These are phyloP conservation scores for Ettlia oleoabundans DNA, from an alignment of 139 green algal species.

Conservation along the genomic window DNA sequence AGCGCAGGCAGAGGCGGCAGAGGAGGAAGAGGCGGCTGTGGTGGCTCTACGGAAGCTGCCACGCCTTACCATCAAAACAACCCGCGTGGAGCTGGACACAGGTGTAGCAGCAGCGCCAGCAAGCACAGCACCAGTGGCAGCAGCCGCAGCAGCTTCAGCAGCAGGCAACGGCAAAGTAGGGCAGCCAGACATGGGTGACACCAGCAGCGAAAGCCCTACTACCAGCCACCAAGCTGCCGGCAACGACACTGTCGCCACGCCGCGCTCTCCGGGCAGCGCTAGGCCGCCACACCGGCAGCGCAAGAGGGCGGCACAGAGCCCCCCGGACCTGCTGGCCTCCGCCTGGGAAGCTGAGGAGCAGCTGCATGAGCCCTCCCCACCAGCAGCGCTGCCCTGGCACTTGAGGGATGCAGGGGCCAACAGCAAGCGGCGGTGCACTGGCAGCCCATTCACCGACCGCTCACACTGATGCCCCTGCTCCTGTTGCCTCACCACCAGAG, in stretches of 20 bases:
- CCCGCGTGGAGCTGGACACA: not conserved
- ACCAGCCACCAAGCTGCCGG: too few species aligned
- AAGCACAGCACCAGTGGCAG: not conserved
- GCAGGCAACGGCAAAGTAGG: not conserved
- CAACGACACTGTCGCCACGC: slow-evolving; percentile 3
- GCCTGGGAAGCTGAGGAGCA: not conserved
- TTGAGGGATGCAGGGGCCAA: not conserved
- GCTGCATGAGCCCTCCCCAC: not conserved
- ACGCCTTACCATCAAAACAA: not conserved
- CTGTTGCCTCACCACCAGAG: too few species aligned
- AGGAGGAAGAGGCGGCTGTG: not conserved
- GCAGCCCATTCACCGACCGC: not conserved
- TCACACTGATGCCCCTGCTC: too few species aligned
- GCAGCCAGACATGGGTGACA: not conserved
- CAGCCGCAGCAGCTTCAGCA: not conserved
- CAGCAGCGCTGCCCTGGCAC: too few species aligned
- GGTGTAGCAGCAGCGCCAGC: not conserved
- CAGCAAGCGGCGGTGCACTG: not conserved
- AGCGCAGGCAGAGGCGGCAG: too few species aligned
- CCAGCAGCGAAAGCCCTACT: not conserved
- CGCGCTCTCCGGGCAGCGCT: not conserved
- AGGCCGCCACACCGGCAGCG: slow-evolving; percentile 6
- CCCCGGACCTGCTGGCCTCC: not conserved
- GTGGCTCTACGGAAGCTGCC: not conserved
- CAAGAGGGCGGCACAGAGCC: not conserved